Base-by-base conservation (phyloP, 2,329 filamentous ascomycete species). In the Thielaviopsis ethacetica region DNA sequence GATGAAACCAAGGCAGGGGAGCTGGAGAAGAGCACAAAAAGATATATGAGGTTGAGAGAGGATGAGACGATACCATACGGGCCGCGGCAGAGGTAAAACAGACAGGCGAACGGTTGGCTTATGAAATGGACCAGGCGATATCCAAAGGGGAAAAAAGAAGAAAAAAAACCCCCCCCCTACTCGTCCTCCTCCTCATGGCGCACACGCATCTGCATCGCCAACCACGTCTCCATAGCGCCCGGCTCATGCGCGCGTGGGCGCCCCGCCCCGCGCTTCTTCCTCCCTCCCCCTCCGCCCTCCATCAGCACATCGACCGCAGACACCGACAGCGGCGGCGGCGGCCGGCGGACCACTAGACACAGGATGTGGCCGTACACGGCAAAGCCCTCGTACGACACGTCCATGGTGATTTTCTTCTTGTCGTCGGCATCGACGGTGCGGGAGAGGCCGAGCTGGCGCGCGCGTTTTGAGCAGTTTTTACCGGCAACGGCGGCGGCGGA, bases 361-460 rank as follows among this genome's bases (percentile, higher is more conserved):
- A 98, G 75, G 53, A 95, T 89, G 65, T 89, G 86, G 12, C 93
- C 90, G 72, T 95, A 95, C 67, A 98, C 96, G 65, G 86, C 88
- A 72, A 97, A 97, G 9, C 93, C 91, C 66, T 97, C 90, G 71
- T 97, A 98, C 15, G 83, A 84, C 26, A 91, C 93, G 62, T 86
- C 84, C 74, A 96, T 81, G 21, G 80, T 81, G 65, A 95, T 73
- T 70, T 96, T 97, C 75, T 98, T 96, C 73, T 96, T 94, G 67
- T 95, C 86, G 60, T 86, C 83, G 10, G 69, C 68, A 19, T 68
- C 68, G 19, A 67, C 71, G 38, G 59, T 65, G 34, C 30, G 30
- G 7, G 30, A 34, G 30, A 62, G 61, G 38, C 65, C 67, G 53
- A 65, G 67, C 44, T 72, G 73, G 66, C 69, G 68, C 41, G 68